phyloP scores from a whole-genome alignment of 2,329 filamentous ascomycete genomes.

The Diaporthe nobilis region DNA sequence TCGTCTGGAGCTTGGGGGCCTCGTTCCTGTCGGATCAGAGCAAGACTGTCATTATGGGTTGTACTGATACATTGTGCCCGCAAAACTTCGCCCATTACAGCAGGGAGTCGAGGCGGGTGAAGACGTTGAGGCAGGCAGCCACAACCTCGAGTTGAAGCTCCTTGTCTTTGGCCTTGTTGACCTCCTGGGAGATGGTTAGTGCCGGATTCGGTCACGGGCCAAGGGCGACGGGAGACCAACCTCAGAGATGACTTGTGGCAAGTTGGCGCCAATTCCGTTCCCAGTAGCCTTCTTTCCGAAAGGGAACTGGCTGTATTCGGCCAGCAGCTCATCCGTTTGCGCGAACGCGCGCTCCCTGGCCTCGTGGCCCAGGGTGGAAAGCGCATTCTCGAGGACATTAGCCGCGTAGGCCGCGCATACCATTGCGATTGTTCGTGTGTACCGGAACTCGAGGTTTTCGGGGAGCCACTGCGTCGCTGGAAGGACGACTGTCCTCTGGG shows the following conservation, averaged over 20 bases:
- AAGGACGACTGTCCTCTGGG: slow-evolving; percentile 93
- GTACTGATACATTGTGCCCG: slow-evolving; percentile 29
- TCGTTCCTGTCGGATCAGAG: slow-evolving; percentile 11
- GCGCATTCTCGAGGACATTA: slow-evolving; percentile 97
- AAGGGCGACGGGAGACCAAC: slow-evolving; percentile 55
- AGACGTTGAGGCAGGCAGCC: slow-evolving; percentile 95
- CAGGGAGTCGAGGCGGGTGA: slow-evolving; percentile 95
- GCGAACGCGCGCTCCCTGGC: slow-evolving; percentile 94
- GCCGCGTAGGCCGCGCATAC: slow-evolving; percentile 98
- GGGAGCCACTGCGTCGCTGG: slow-evolving; percentile 90
- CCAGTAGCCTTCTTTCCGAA: slow-evolving; percentile 87
- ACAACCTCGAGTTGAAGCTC: slow-evolving; percentile 98
- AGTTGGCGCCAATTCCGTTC: slow-evolving; percentile 90
- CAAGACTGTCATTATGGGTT: slow-evolving; percentile 34
- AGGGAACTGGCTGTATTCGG: slow-evolving; percentile 97
- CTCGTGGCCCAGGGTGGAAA: slow-evolving; percentile 94
- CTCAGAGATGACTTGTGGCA: slow-evolving; percentile 88
- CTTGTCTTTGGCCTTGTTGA: slow-evolving; percentile 89
- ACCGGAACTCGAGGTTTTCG: slow-evolving; percentile 94
- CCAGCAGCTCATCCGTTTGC: slow-evolving; percentile 95
- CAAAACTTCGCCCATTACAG: slow-evolving; percentile 68
- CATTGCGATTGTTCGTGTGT: slow-evolving; percentile 93
- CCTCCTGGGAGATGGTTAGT: slow-evolving; percentile 67
- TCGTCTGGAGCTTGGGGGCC: neutral
- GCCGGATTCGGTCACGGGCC: neutral